Percentiles rank a stretch among this genome's conserved stretches.
phyloP scores from a whole-genome alignment of 345 rosid species.

The Chamaenerion angustifolium region DNA sequence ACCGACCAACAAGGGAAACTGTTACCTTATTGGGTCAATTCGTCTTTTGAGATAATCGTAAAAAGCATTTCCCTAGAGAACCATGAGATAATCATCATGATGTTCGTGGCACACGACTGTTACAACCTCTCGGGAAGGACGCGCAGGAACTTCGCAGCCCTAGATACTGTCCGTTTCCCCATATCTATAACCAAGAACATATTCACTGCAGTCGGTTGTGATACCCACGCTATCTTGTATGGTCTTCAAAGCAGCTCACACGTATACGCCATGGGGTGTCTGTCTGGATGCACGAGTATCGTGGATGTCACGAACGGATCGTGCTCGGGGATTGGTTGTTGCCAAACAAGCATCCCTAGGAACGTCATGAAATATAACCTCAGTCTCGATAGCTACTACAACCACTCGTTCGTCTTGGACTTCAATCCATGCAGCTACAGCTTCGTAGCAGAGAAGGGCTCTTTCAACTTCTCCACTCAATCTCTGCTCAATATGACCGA shows the following conservation, averaged over 20 bases:
- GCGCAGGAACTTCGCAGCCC: neutral
- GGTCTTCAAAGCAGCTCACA: neutral
- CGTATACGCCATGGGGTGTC: conserved; percentile 1
- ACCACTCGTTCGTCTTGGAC: neutral
- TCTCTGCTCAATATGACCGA: neutral
- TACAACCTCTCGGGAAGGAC: conserved; percentile 1
- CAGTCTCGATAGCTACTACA: conserved; percentile 1
- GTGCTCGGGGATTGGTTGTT: conserved; percentile 7
- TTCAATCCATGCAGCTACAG: conserved; percentile 20
- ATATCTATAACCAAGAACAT: conserved; percentile 8
- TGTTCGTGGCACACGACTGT: conserved; percentile 1
- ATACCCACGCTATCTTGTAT: neutral
- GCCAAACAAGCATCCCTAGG: conserved; percentile 1
- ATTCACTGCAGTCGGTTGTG: conserved; percentile 5
- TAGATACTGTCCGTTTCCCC: conserved; percentile 2
- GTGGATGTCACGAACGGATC: neutral
- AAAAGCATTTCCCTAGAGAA: conserved; percentile 16
- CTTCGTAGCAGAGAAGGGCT: conserved; percentile 10
- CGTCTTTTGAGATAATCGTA: neutral
- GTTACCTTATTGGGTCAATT: neutral
- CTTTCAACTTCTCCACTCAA: conserved; percentile 8
- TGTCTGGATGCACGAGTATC: neutral
- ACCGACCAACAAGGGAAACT: neutral
- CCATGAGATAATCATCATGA: neutral
- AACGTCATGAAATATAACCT: neutral